These are phyloP conservation scores for Kwoniella shandongensis DNA, from an alignment of 768 basidiomycete species.

Conservation along the genomic window DNA sequence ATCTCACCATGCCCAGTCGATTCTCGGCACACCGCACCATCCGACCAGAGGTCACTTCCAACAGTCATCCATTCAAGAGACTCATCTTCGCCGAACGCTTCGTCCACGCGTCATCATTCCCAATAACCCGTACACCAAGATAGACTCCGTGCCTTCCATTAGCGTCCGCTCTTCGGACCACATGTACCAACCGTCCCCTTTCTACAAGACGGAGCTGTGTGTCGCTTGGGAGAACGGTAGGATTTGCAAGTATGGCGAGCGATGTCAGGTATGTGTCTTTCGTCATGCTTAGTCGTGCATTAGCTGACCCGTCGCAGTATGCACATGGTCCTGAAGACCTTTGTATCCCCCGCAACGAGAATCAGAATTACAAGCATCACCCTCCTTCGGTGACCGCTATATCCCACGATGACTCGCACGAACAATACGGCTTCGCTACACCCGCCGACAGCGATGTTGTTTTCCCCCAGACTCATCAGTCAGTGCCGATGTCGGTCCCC, in stretches of 20 bases:
- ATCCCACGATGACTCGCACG: no score
- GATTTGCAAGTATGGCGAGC: conserved; percentile 32
- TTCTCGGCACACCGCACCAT: no score
- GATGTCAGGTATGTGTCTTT: conserved; percentile 35
- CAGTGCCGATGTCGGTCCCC: background rate
- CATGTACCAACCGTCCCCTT: conserved; percentile 8
- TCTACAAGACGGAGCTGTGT: conserved; percentile 46
- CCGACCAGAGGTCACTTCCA: no score
- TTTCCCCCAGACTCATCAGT: background rate
- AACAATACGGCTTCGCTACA: background rate
- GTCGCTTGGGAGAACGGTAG: conserved; percentile 28
- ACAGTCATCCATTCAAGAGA: no score
- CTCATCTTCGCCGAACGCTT: no score
- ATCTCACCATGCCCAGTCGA: no score
- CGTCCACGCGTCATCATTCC: no score
- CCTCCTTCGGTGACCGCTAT: no score
- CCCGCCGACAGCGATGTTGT: background rate
- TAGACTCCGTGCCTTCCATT: no score
- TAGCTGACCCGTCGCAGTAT: conserved; percentile 9
- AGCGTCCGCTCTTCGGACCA: no score
- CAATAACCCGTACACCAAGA: no score
- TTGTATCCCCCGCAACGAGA: conserved; percentile 5
- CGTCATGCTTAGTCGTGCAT: background rate
- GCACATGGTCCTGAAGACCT: conserved; percentile 22
- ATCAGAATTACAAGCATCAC: background rate